A percentile compares a stretch with the other conserved stretches of the same genome.
phyloP scores from a whole-genome alignment of 2,329 filamentous ascomycete species.

The Rutstroemia sp. region DNA sequence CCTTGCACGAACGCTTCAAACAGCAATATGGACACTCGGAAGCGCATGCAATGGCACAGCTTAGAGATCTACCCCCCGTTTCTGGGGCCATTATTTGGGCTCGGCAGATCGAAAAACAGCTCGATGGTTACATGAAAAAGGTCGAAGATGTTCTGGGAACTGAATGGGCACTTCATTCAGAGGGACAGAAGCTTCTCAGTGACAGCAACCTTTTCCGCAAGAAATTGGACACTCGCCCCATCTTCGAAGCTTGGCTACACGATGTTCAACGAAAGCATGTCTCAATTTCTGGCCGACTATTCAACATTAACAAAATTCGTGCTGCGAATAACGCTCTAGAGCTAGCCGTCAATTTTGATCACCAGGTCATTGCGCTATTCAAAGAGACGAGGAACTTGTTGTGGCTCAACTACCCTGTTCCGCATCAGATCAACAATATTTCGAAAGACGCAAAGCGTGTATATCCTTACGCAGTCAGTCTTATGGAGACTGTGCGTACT shows the following conservation, averaged over 20 bases:
- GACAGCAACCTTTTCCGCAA: constrained; percentile 93
- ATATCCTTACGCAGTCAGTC: constrained; percentile 92
- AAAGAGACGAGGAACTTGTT: constrained; percentile 95
- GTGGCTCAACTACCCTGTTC: constrained; percentile 92
- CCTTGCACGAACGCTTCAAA: constrained; percentile 94
- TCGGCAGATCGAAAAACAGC: constrained; percentile 90
- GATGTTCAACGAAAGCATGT: constrained; percentile 86
- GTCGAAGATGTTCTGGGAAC: constrained; percentile 96
- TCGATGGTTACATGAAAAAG: constrained; percentile 96
- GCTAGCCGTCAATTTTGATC: constrained; percentile 91
- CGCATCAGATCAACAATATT: constrained; percentile 88
- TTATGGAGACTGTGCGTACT: constrained; percentile 98
- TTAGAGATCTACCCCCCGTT: constrained; percentile 90
- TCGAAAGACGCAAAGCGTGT: constrained; percentile 98
- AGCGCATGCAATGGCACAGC: constrained; percentile 94
- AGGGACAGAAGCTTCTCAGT: constrained; percentile 86
- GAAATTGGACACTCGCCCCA: constrained; percentile 88
- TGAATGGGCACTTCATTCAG: constrained; percentile 89
- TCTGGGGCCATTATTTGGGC: constrained; percentile 98
- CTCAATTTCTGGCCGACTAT: constrained; percentile 85
- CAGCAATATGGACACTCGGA: constrained; percentile 98
- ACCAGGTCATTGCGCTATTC: constrained; percentile 94
- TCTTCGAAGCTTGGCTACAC: constrained; percentile 91
- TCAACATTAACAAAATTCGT: constrained; percentile 80
- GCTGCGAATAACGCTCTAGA: constrained; percentile 87